These are phyloP conservation scores for Epichloe amarillans DNA, from an alignment of 2,329 filamentous ascomycete genomes.

Conservation along the genomic window DNA sequence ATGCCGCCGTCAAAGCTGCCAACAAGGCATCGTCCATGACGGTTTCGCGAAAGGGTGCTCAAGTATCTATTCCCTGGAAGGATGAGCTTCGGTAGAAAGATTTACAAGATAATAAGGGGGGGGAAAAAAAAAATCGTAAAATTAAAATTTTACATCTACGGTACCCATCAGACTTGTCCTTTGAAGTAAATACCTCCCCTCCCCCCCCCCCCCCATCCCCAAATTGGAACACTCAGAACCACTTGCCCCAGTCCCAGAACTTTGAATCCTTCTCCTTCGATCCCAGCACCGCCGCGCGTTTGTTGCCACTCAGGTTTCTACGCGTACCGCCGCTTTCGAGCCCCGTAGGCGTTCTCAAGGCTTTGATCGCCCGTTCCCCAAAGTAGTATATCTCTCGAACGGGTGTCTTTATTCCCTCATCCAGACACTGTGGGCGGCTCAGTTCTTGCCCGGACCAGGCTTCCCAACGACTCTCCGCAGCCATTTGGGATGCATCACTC, in stretches of 20 bases:
- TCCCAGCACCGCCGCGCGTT: background rate
- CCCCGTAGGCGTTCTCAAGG: background rate
- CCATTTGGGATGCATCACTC: background rate
- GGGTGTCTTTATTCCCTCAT: background rate
- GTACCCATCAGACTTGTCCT: background rate
- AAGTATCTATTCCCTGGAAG: conserved; percentile 31
- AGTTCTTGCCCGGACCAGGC: background rate
- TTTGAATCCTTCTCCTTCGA: conserved; percentile 14
- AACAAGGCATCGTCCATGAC: conserved; percentile 29
- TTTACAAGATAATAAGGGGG: conserved; percentile 1
- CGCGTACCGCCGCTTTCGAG: background rate
- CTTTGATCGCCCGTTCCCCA: conserved; percentile 4
- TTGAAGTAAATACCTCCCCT: background rate
- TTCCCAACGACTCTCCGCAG: background rate
- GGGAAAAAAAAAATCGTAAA: conserved; percentile 6
- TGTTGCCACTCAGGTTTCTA: background rate
- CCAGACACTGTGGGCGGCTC: background rate
- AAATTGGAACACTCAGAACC: conserved; percentile 13
- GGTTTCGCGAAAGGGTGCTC: conserved; percentile 28
- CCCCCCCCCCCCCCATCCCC: background rate
- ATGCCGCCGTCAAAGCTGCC: conserved; percentile 43
- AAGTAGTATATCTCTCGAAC: conserved; percentile 6
- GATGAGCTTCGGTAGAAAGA: conserved; percentile 23
- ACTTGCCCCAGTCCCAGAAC: conserved; percentile 13
- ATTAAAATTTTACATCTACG: background rate